A percentile compares a stretch with the other conserved stretches of the same genome.
These are phyloP conservation scores for Tetrahymena elliotti DNA, from an alignment of 73 alveolate species.

Conservation along the genomic window DNA sequence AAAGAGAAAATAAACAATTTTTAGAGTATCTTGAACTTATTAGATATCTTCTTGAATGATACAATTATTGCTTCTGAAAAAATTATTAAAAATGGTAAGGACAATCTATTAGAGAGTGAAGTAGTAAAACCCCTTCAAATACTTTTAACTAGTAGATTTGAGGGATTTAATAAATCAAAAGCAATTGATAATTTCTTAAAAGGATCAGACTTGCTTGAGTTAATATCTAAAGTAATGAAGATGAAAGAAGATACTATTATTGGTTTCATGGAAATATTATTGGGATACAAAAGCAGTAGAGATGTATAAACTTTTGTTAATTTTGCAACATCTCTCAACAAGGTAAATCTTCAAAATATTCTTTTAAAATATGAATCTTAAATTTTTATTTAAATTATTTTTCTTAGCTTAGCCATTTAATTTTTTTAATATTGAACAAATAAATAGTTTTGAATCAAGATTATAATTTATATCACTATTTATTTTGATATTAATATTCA, in stretches of 20 bases:
- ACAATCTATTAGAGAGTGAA: neutral
- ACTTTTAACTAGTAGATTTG: neutral
- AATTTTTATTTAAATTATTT: no score
- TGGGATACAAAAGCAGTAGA: neutral
- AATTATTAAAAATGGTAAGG: neutral
- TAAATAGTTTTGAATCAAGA: no score
- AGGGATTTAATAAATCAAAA: neutral
- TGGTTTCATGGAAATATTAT: neutral
- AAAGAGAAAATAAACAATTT: neutral
- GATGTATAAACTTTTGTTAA: neutral
- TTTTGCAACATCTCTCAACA: neutral
- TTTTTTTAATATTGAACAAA: no score
- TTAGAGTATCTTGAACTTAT: neutral
- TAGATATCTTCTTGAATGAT: neutral
- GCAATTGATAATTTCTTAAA: neutral
- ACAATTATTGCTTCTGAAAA: neutral
- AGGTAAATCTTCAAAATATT: neutral
- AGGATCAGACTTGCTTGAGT: neutral
- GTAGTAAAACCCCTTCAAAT: neutral
- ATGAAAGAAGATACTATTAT: neutral
- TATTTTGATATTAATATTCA: no score
- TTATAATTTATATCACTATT: no score
- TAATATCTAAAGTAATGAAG: neutral
- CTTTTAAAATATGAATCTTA: no score
- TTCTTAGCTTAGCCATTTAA: no score